These are phyloP conservation scores for Ceratocystis variospora DNA, from an alignment of 2,329 filamentous ascomycete species.

Conservation along the genomic window DNA sequence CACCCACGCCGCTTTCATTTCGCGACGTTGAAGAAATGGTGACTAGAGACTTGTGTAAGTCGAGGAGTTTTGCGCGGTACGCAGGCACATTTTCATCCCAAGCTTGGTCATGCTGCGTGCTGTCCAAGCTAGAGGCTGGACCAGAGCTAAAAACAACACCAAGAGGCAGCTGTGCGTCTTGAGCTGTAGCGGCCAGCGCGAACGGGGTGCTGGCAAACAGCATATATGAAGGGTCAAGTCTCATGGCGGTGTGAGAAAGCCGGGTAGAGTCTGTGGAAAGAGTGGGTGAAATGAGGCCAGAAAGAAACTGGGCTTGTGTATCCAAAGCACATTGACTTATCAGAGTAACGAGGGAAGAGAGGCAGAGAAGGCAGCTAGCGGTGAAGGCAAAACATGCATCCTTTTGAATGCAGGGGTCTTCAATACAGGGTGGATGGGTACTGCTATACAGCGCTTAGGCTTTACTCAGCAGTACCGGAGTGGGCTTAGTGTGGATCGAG, in stretches of 20 bases:
- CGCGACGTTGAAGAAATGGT: conserved; percentile 19
- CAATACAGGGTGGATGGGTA: too few relatives aligned
- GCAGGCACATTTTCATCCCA: neutral
- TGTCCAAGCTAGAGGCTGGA: neutral
- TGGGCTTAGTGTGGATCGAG: too few relatives aligned
- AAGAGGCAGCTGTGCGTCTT: neutral
- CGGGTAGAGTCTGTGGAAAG: neutral
- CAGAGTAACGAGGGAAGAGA: too few relatives aligned
- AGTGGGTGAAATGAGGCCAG: neutral
- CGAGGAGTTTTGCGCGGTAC: conserved; percentile 12
- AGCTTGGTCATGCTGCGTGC: neutral
- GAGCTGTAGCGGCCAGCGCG: neutral
- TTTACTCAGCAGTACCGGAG: too few relatives aligned
- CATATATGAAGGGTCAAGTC: neutral
- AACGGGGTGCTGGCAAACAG: neutral
- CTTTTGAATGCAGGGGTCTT: too few relatives aligned
- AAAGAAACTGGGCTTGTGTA: neutral
- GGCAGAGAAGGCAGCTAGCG: too few relatives aligned
- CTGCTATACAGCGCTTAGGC: too few relatives aligned
- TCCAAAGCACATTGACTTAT: too few relatives aligned
- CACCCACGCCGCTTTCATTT: conserved; percentile 37
- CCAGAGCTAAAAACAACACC: neutral
- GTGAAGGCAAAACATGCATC: too few relatives aligned
- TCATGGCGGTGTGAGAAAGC: neutral
- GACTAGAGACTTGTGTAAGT: conserved; percentile 17